Percentiles rank a stretch among this genome's conserved stretches.
Evolutionary conservation across 805 yeast genomes (phyloP).

Genomic region (Kazachstania psychrophila): DNA sequence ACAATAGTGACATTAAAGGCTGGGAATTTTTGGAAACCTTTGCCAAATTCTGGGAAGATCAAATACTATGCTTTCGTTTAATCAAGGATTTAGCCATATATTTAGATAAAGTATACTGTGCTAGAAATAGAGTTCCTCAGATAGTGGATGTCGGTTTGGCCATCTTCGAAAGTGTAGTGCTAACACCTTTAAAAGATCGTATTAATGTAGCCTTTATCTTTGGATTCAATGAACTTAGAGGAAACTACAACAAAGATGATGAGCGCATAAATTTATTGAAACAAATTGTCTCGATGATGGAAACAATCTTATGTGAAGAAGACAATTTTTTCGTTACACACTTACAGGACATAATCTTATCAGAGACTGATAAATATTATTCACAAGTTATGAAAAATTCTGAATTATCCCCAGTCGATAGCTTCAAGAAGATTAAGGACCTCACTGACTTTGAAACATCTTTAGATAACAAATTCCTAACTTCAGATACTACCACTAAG

Average conservation of each 20-base stretch:
- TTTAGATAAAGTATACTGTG: conserved; percentile 75
- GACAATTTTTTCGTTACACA: conserved; percentile 54
- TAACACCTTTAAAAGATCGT: conserved; percentile 40
- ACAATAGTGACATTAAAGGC: conserved; percentile 9
- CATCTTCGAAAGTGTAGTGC: conserved; percentile 51
- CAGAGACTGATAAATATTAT: conserved; percentile 49
- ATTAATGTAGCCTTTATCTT: conserved; percentile 41
- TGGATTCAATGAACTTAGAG: conserved; percentile 23
- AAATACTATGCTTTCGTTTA: conserved; percentile 62
- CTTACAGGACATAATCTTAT: conserved; percentile 59
- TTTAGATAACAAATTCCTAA: conserved; percentile 14
- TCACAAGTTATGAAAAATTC: conserved; percentile 37
- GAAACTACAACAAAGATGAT: background rate
- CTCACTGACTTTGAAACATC: conserved; percentile 56
- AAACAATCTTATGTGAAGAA: conserved; percentile 47
- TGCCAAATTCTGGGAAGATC: conserved; percentile 53
- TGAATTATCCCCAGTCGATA: conserved; percentile 42
- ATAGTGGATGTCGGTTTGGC: conserved; percentile 67
- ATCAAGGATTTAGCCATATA: conserved; percentile 81
- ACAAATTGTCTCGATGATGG: conserved; percentile 61
- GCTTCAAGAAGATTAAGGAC: conserved; percentile 41
- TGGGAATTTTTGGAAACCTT: conserved; percentile 33
- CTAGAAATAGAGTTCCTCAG: conserved; percentile 52
- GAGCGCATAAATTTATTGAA: conserved; percentile 41
- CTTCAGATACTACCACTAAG: conserved; percentile 19